Evolutionary conservation across 148 eudicot species (phyloP).

Genomic region (Rhododendron henanense): DNA sequence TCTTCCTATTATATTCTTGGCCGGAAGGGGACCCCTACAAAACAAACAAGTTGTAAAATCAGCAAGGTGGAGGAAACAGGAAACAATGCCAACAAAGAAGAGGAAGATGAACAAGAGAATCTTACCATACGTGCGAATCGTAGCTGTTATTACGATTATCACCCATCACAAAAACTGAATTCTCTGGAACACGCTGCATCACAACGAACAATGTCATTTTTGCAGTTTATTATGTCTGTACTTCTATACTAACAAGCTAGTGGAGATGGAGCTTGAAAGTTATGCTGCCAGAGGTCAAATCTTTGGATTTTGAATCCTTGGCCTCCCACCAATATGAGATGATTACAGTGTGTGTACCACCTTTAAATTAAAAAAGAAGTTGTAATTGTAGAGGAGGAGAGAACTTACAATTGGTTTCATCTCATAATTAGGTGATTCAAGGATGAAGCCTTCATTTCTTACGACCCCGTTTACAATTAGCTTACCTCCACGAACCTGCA

Average conservation of each 20-base stretch:
- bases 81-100: not conserved
- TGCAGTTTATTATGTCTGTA: not conserved
- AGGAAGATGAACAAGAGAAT: not conserved
- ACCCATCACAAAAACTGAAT: slow-evolving; percentile 95
- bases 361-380: not conserved
- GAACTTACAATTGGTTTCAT: slow-evolving; percentile 70
- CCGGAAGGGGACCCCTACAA: slow-evolving; percentile 89
- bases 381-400: not conserved
- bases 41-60: not conserved
- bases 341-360: not conserved
- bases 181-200: slow-evolving; percentile 78
- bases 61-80: not conserved
- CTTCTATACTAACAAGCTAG: not conserved
- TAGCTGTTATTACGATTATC: slow-evolving; percentile 98
- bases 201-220: not conserved
- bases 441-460: slow-evolving; percentile 61
- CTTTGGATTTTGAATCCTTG: not conserved
- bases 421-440: slow-evolving; percentile 79
- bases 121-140: slow-evolving; percentile 89
- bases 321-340: not conserved
- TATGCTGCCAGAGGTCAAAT: not conserved
- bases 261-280: not conserved
- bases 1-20: slow-evolving; percentile 86
- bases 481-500: slow-evolving; percentile 84
- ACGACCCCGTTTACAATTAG: slow-evolving; percentile 71